Conservation (phyloP, 768 basidiomycete species). For the Tylopilus intermedius region DNA sequence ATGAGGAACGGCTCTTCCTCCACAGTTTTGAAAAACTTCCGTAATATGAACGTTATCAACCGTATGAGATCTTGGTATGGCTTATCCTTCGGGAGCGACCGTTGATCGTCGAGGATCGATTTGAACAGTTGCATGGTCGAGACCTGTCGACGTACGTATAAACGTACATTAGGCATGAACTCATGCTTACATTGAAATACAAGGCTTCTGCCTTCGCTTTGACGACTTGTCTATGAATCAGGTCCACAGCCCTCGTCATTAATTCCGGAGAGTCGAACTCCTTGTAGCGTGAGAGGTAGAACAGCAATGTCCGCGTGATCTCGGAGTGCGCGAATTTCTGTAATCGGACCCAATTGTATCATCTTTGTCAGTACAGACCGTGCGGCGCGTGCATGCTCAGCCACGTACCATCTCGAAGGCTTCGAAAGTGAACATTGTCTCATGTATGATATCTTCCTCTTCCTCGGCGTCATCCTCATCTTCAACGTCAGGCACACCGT, state of each 20-base stretch:
- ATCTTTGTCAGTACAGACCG: conserved; percentile 16
- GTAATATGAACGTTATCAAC: conserved; percentile 81
- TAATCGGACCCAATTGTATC: conserved; percentile 15
- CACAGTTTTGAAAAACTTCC: conserved; percentile 91
- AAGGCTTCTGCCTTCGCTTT: conserved; percentile 89
- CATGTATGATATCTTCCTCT: conserved; percentile 63
- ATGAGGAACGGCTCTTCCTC: conserved; percentile 81
- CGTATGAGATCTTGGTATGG: conserved; percentile 78
- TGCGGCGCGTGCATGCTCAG: conserved; percentile 14
- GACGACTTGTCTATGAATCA: conserved; percentile 89
- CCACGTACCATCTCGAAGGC: conserved; percentile 77
- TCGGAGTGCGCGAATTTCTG: conserved; percentile 90
- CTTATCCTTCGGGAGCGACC: conserved; percentile 71
- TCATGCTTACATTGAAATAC: conserved; percentile 78
- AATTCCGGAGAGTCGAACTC: conserved; percentile 72
- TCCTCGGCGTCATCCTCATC: conserved; percentile 57
- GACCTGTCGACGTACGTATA: conserved; percentile 50
- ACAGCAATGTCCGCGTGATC: conserved; percentile 77
- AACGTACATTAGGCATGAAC: conserved; percentile 4
- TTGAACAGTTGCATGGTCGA: conserved; percentile 88
- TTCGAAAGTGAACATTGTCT: conserved; percentile 89
- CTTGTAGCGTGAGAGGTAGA: conserved; percentile 78
- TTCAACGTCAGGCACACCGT: conserved; percentile 64
- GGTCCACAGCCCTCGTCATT: conserved; percentile 83
- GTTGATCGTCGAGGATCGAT: conserved; percentile 75